phyloP scores from a whole-genome alignment of 805 yeast genomes.

The Middelhovenomyces tepae region DNA sequence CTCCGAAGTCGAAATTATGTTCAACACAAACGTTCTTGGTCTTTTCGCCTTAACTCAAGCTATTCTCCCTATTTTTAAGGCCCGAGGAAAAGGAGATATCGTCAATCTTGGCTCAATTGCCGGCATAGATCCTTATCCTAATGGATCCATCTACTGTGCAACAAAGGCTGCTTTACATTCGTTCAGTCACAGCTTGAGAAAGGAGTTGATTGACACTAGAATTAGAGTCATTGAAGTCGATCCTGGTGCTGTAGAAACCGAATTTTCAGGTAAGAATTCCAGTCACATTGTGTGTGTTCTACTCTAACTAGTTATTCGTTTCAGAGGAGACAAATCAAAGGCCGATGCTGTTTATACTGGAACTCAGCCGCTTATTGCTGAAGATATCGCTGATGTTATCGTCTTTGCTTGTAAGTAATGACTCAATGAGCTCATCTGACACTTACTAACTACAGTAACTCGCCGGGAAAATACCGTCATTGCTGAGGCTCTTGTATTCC shows the following conservation, averaged over 20 bases:
- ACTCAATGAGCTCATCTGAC: no score
- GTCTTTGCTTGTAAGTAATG: constrained; percentile 38
- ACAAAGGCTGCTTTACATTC: constrained; percentile 55
- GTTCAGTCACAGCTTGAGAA: constrained; percentile 54
- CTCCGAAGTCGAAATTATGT: constrained; percentile 66
- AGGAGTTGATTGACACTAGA: constrained; percentile 62
- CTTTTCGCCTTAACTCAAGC: constrained; percentile 77
- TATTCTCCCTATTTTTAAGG: constrained; percentile 60
- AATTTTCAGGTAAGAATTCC: constrained; percentile 38
- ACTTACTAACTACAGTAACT: constrained; percentile 28
- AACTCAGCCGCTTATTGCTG: constrained; percentile 60
- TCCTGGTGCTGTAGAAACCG: constrained; percentile 77
- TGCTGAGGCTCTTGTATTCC: constrained; percentile 77
- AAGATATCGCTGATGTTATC: constrained; percentile 68
- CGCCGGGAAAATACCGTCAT: constrained; percentile 65
- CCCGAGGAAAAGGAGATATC: constrained; percentile 53
- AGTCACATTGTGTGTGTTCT: neutral
- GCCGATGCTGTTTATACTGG: constrained; percentile 62
- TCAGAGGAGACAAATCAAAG: constrained; percentile 49
- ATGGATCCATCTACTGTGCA: constrained; percentile 64
- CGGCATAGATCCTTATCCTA: constrained; percentile 62
- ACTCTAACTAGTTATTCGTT: constrained; percentile 36
- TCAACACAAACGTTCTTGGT: constrained; percentile 82
- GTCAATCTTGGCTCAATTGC: constrained; percentile 63
- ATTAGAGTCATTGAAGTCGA: constrained; percentile 66